Base-by-base conservation (phyloP, 331 rosid genomes). In the Dryas integrifolia region DNA sequence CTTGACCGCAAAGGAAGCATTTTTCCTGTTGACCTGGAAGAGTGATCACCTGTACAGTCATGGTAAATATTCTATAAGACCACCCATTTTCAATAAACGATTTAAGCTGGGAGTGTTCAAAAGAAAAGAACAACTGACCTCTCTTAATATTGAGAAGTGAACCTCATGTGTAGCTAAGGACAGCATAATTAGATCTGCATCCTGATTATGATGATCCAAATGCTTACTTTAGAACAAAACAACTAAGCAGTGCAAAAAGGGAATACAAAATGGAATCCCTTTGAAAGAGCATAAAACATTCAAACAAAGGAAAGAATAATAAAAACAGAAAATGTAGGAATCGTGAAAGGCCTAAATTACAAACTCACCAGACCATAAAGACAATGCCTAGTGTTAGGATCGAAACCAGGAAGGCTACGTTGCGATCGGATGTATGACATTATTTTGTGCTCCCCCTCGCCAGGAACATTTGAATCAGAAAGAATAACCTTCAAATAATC, bases 381-480 rank as follows among this genome's bases (percentile, higher is more conserved):
- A 81, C 98, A 92, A 72, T 95, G 97, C 46, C 84, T 85, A 64
- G 97, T 92, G 77, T 95, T 91, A 56, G 97, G 99, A 85, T 92
- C 82, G 69, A 87, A 95, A 46, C 99, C 98, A 39, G 88, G 87
- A 74, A 87, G 86, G 85, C 82, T 83, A 67, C 98, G 92, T 65
- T 92, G 99, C 73, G 24, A 77, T 70, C 99, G 93, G 70, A 95
- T 92, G 76, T 92, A 95, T 68, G 88, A 78, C 88, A 95, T 95
- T 76, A 91, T 87, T 86, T 95, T 95, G 84, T 95, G 99, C 75
- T 95, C 97, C 65, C 99, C 99, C 89, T 95, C 99, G 9, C 99
- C 99, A 67, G 93, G 93, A 68, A 84, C 96, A 68, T 95, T 95
- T 50, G 99, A 82, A 88, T 95, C 99, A 84, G 99, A 92, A 83